Conservation (phyloP, 768 basidiomycete genomes). For the Amanita jacksonii region DNA sequence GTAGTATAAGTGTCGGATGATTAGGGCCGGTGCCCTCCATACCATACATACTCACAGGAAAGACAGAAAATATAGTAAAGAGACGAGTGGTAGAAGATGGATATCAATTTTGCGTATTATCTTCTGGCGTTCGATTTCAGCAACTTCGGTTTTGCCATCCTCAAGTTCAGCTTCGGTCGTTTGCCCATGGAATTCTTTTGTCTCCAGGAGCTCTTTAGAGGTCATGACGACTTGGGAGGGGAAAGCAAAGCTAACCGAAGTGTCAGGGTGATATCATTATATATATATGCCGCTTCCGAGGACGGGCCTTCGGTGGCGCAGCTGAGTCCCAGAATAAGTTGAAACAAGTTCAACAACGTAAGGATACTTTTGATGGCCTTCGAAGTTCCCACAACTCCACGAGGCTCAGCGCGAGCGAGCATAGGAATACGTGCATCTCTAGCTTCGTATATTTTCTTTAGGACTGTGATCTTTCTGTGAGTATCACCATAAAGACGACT, state of each 20-base stretch:
- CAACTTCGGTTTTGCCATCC: not conserved
- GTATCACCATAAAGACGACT: no score
- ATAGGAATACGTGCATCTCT: no score
- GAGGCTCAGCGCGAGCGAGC: no score
- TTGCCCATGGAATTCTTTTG: not conserved
- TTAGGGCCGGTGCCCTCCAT: not conserved
- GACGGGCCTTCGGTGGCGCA: no score
- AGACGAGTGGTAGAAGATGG: slow-evolving; percentile 35
- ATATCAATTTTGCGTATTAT: slow-evolving; percentile 34
- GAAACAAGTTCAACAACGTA: no score
- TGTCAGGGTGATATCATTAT: no score
- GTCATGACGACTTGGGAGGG: not conserved
- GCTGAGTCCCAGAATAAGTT: no score
- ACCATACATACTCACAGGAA: slow-evolving; percentile 29
- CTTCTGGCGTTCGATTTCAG: slow-evolving; percentile 13
- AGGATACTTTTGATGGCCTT: no score
- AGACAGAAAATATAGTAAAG: slow-evolving; percentile 34
- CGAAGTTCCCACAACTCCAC: no score
- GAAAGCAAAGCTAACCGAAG: not conserved
- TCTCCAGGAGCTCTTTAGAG: not conserved
- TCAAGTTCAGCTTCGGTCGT: not conserved
- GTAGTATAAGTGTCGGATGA: not conserved
- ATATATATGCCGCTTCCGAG: no score
- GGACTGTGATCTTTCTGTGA: no score
- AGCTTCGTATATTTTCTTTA: no score